Evolutionary conservation across 148 eudicot genomes (phyloP), one percentile per base, ranked within the genome.

Genomic region (Heliosperma pusillum): DNA sequence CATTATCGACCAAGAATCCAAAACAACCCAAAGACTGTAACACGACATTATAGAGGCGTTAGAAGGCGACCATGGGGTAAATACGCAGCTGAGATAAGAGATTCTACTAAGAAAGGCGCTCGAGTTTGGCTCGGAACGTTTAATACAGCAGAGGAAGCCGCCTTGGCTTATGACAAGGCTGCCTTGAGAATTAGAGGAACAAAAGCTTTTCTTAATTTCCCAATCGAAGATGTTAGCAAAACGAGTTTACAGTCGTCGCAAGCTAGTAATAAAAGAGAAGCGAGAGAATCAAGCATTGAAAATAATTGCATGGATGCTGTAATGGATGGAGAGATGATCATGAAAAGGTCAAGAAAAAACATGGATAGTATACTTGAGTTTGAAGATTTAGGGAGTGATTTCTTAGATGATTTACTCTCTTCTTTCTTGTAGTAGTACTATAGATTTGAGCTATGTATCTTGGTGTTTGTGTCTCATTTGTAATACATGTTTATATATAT

Each of bases 61-160:
- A 85, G 96, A 60, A 86, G 90, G 69, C 77, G 98, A 30, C 98
- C 98, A 0, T 93, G 98, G 98, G 98, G 93, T 0, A 90, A 89
- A 40, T 93, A 90, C 40, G 93, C 93, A 0, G 93, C 96, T 11
- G 96, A 93, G 74, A 90, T 93, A 82, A 80, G 98, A 44, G 96
- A 93, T 68, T 89, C 93, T 17, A 83, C 85, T 4, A 89, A 82
- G 47, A 93, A 93, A 82, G 89, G 93, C 22, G 86, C 85, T 60
- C 61, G 97, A 22, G 78, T 91, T 80, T 93, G 98, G 97, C 86
- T 93, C 0, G 98, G 98, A 26, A 93, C 91, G 2, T 93, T 88
- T 77, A 70, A 75, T 15, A 93, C 98, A 4, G 92, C 94, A 0
- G 94, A 93, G 75, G 88, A 93, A 72, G 94, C 97, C 0, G 98